A percentile compares a stretch with the other conserved stretches of the same genome.
phyloP scores from a whole-genome alignment of 192 early-diverging fungal species.

The Haplosporangium gracile region DNA sequence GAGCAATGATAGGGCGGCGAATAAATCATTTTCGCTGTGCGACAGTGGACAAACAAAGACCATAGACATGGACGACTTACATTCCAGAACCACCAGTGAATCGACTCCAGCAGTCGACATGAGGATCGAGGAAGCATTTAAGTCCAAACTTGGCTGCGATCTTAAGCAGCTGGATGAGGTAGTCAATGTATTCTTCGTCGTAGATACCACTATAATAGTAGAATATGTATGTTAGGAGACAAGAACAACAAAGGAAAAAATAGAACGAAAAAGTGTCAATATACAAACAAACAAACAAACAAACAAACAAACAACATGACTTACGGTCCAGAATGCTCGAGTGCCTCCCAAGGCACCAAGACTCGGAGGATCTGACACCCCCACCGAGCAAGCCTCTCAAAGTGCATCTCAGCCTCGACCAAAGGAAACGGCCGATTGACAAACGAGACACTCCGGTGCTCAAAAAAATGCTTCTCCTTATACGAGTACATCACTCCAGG shows the following conservation, averaged over 20 bases:
- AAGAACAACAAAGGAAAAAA: not conserved
- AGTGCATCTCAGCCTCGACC: slow-evolving; percentile 77
- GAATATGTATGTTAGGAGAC: not conserved
- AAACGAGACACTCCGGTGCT: slow-evolving; percentile 73
- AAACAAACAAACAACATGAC: not conserved
- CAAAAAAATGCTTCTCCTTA: slow-evolving; percentile 60
- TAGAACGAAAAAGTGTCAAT: not conserved
- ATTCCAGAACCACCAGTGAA: slow-evolving; percentile 55
- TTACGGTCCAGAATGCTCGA: slow-evolving; percentile 72
- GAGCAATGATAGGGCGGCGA: not conserved
- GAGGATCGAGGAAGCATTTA: slow-evolving; percentile 69
- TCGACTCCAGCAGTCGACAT: slow-evolving; percentile 65
- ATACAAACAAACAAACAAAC: not conserved
- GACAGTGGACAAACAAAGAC: not conserved
- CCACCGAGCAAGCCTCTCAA: slow-evolving; percentile 71
- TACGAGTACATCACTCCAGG: slow-evolving; percentile 52
- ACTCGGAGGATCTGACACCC: slow-evolving; percentile 82
- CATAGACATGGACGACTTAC: slow-evolving; percentile 11
- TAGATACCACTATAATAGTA: slow-evolving; percentile 61
- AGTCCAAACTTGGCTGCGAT: slow-evolving; percentile 58
- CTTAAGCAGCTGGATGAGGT: slow-evolving; percentile 62
- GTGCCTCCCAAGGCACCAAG: slow-evolving; percentile 81
- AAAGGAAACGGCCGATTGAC: slow-evolving; percentile 80
- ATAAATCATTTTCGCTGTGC: not conserved
- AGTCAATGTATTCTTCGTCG: slow-evolving; percentile 67